Base-by-base conservation (phyloP, 2,329 filamentous ascomycete genomes). In the Aspergillus fischeri region DNA sequence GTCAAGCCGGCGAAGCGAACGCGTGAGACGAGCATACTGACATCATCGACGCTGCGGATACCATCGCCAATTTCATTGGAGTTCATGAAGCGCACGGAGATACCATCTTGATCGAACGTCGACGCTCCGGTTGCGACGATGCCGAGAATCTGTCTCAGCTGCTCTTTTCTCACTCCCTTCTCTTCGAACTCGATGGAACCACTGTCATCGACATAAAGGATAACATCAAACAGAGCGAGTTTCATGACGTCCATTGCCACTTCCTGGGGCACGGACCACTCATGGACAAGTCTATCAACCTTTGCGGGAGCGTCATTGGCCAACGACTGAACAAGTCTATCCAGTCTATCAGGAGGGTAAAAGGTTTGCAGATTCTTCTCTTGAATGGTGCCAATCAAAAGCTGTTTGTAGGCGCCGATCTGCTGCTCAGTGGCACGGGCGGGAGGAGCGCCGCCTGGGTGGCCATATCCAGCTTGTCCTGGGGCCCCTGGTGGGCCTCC, bases 71-170 rank as follows among this genome's bases (percentile, higher is more conserved):
- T 73, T 63, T 76, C 71, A 24, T 79, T 76, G 11, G 82, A 82
- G 75, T 89, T 89, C 86, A 89, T 88, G 78, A 88, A 89, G 49
- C 86, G 85, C 42, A 89, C 75, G 28, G 82, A 82, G 60, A 89
- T 86, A 45, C 86, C 86, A 65, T 89, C 86, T 35, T 84, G 78
- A 61, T 89, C 86, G 65, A 89, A 89, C n/a, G 88, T 80, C 2
- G 85, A 85, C 3, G 86, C 84, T 7, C 85, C 85, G 57, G 81
- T 86, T 21, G 85, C 81, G 53, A 87, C 85, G 52, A 84, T 82
- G 51, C 81, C 78, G 61, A 89, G 72, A 64, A 88, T 87, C 63
- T 87, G 77, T 67, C 82, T 81, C 63, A 89, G 75, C 63, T 89
- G 86, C 61, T 86, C 82, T 73, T 88, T 87, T 59, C 86, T 83